Evolutionary conservation across 441 rosid genomes (phyloP), one percentile per base, ranked within the genome.

Genomic region (Geranium incanum): DNA sequence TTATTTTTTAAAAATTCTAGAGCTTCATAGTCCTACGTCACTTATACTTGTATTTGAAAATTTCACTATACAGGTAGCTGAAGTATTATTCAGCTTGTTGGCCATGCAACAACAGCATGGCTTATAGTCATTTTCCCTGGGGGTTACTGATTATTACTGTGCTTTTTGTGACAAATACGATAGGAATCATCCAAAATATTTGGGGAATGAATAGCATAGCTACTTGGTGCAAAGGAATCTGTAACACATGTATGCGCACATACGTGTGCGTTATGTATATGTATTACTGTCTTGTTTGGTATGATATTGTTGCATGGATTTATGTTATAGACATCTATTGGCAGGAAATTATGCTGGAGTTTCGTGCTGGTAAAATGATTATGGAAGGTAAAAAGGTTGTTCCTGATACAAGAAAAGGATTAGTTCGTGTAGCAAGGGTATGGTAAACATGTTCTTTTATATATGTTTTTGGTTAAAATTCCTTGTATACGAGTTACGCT

Each of bases 351-450:
- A 77, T 94, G 91, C 70, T 94, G 75, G 97, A 94, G 85, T 94
- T 94, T 82, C 97, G 97, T 77, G 97, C 97, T 71, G 99, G 99
- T 73, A 94, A 92, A 84, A 92, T 94, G 97, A 43, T 68, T 70
- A 76, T 89, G 67, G 91, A 92, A 79, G 94, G 95, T 38, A 89
- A 82, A 69, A 86, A 80, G 76, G 99, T 92, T 71, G 84, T 88
- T 68, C 96, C 99, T 68, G 99, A 94, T 84, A 3, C 83, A 6
- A 92, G 97, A 5, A 94, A 89, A 80, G 99, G 99, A 41, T 91
- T 94, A 78, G 80, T 92, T 76, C 97, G 97, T 75, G 76, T 94
- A 45, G 84, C 84, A 55, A 84, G 91, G 88, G 97, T 94, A 88
- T 75, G 66, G 5, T 74, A 5, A 48, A 70, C 18, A 12, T 23